Base-by-base conservation (phyloP, 2,329 filamentous ascomycete genomes). In the Bipolaris oryzae region DNA sequence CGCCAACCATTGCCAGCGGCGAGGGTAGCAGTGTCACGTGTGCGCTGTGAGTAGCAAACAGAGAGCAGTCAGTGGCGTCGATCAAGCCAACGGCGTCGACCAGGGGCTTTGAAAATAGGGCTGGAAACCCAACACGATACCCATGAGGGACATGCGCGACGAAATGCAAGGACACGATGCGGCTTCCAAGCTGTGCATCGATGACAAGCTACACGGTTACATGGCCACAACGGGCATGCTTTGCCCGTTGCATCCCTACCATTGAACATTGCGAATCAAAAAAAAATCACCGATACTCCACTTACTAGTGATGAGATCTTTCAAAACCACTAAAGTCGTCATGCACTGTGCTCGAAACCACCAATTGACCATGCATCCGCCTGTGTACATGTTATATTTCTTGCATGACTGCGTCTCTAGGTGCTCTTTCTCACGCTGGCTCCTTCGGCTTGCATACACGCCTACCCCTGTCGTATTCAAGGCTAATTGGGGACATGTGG, bases 131-230 rank as follows among this genome's bases (percentile, higher is more conserved):
- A 38, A 10, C 21, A 49, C 44, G 44, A 57, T 57, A 53, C 50
- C 50, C 50, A 48, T 21, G 50, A 57, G 38, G 54, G 39, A 49
- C 11, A 42, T 34, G 38, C 43, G 45, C 28, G 33, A 21, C 33
- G 9, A 50, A 11, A 11, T 1, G 16, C 45, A 23, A 18, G 16
- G 9, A 16, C 13, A 37, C 20, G 20, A 35, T 47, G 45, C 45
- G 5, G n/a, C 13, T 25, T n/a, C 39, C 7, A n/a, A 15, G 21
- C 39, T 43, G 41, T 28, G 41, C 15, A n/a, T n/a, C 21, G 20
- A 23, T 11, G 7, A 31, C 28, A n/a, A 21, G 21, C n/a, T 35
- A 23, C 20, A 33, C 20, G 15, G 15, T 18, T 3, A 18, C 38
- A 11, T 50, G 16, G 4, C 28, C 13, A 43, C 9, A 25, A 20